Conservation (phyloP, 148 eudicot species). For the Cornus controversa region DNA sequence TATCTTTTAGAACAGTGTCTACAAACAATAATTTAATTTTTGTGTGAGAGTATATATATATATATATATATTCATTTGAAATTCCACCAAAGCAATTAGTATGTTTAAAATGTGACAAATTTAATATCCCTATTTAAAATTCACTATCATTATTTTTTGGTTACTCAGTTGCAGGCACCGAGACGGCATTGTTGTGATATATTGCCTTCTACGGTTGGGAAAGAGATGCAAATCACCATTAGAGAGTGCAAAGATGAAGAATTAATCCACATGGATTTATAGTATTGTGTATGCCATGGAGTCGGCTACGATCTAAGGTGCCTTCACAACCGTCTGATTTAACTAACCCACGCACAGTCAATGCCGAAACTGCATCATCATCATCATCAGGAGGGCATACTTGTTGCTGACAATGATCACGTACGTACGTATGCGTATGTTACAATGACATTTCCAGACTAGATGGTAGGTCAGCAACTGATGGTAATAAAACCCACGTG, state of each 20-base stretch:
- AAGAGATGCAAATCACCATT: conserved; percentile 42
- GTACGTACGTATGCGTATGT: neutral
- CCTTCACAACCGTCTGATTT: neutral
- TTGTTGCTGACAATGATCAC: no score
- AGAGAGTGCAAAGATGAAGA: conserved; percentile 72
- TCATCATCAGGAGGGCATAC: neutral
- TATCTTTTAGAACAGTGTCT: no score
- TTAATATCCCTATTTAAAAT: no score
- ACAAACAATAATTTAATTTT: no score
- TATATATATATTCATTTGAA: no score
- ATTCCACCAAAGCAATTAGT: no score
- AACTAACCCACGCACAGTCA: neutral
- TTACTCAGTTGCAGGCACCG: conserved; percentile 59
- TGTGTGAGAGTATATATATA: no score
- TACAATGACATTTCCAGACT: neutral
- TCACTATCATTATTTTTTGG: neutral
- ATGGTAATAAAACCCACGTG: no score
- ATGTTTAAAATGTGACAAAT: no score
- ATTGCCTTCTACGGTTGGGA: conserved; percentile 32
- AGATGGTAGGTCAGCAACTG: no score
- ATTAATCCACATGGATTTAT: conserved; percentile 40
- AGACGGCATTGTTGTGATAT: conserved; percentile 78
- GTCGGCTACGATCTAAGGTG: neutral
- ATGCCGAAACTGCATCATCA: neutral
- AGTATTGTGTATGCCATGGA: neutral